Conservation (phyloP, 179 eudicot species). For the Amaranthus tricolor region DNA sequence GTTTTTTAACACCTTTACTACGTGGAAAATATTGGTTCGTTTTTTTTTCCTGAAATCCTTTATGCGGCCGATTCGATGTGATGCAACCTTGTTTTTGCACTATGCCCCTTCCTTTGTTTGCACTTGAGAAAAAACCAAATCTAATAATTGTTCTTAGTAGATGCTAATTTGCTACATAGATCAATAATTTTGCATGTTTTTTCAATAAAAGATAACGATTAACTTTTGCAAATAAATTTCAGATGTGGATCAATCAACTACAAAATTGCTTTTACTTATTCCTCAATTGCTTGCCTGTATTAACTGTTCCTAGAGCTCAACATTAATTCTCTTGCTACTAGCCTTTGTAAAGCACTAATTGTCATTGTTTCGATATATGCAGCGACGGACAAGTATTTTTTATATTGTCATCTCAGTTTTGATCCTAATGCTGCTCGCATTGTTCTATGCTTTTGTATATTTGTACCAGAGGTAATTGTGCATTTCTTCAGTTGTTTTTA, state of each 20-base stretch:
- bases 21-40: no score
- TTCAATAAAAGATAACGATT: no score
- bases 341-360: not conserved
- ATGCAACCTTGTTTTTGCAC: no score
- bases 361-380: slow-evolving; percentile 21
- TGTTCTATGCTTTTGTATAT: slow-evolving; percentile 43
- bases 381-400: slow-evolving; percentile 35
- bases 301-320: not conserved
- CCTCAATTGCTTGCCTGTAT: not conserved
- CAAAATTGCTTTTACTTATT: not conserved
- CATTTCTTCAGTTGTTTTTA: slow-evolving; percentile 9
- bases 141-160: no score
- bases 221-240: not conserved
- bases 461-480: slow-evolving; percentile 37
- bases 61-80: no score
- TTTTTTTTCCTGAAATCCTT: no score
- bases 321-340: not conserved
- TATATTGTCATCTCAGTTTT: slow-evolving; percentile 32
- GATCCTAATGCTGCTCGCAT: slow-evolving; percentile 37
- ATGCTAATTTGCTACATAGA: no score
- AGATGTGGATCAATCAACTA: not conserved
- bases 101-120: no score
- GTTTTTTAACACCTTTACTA: no score
- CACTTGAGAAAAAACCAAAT: no score
- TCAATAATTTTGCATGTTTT: no score